Base-by-base conservation (phyloP, 257 asterid genomes). In the Penstemon davidsonii region DNA sequence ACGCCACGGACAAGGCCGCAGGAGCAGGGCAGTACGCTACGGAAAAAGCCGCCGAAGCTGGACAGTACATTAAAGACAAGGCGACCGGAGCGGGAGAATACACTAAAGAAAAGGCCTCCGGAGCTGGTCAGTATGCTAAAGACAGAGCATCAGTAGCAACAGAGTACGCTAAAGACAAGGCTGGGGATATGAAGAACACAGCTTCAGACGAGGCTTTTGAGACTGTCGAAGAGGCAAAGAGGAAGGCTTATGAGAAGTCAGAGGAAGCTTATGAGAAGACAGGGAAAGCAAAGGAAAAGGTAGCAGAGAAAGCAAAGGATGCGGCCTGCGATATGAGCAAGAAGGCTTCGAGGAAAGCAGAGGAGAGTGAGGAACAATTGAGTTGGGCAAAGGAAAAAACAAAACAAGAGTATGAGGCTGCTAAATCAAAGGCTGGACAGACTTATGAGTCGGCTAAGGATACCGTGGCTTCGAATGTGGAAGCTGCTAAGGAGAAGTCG, bases 321-420 rank as follows among this genome's bases (percentile, higher is more conserved):
- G 56, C 69, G 0, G 18, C 0, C 3, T 57, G 10, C 13, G 62
- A 36, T 25, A 36, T 43, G 5, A 43, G 62, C 1, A 57, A 55
- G 40, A 18, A 4, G 36, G 62, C 45, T 37, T 3, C 62, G 0
- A 46, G 41, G 19, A 73, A 49, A 6, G 68, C 62, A 39, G 55
- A 3, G 0, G 76, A 75, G 47, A 51, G 78, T 0, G 81, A 73
- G 18, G 79, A 76, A 36, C 64, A 59, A 8, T 2, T 66, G 45
- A 56, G 50, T 6, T 69, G 78, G 83, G 85, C 81, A 0, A 62
- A 12, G 55, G 83, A 78, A 64, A 81, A 73, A 15, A 78, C 81
- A 0, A 75, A 59, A 52, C 77, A 71, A 43, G 81, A 80, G 38
- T 80, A 79, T 8, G 83, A 78, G 41, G 57, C 68, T 4, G 82